Conservation (phyloP, 2,329 filamentous ascomycete species). For the Fusarium fracticaudum region DNA sequence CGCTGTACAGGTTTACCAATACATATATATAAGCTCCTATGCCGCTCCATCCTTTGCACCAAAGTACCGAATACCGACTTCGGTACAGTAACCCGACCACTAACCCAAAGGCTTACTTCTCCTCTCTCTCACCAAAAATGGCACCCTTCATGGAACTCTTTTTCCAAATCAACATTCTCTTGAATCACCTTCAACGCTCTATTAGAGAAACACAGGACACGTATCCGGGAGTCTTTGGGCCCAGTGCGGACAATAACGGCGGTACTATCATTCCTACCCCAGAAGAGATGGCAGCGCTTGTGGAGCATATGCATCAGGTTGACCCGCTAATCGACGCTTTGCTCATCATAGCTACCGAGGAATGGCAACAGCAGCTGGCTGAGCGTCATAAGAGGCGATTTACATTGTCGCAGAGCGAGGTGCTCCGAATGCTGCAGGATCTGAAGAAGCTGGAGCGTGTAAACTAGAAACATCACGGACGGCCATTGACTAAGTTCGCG, state of each 20-base stretch:
- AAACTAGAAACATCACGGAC: neutral
- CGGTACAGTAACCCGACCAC: accelerated
- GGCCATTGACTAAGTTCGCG: too few species aligned
- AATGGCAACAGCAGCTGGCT: neutral
- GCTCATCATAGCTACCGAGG: neutral
- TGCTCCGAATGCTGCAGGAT: neutral
- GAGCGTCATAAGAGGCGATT: neutral
- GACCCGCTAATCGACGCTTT: neutral
- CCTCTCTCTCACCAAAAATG: neutral
- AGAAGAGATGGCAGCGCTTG: neutral
- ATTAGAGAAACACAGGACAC: accelerated
- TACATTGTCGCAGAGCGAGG: neutral
- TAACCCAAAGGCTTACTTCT: accelerated
- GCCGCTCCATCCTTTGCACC: accelerated
- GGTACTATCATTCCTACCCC: neutral
- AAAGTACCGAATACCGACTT: accelerated
- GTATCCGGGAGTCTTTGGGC: neutral
- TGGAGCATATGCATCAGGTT: neutral
- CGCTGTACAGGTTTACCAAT: accelerated
- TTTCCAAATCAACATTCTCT: neutral
- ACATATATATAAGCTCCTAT: accelerated
- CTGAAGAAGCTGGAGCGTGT: neutral
- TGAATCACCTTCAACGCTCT: neutral
- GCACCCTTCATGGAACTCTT: neutral
- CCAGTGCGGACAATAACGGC: neutral